These are phyloP conservation scores for Podospora bellae-mahoneyi DNA, from an alignment of 495 filamentous ascomycete species.

Conservation along the genomic window DNA sequence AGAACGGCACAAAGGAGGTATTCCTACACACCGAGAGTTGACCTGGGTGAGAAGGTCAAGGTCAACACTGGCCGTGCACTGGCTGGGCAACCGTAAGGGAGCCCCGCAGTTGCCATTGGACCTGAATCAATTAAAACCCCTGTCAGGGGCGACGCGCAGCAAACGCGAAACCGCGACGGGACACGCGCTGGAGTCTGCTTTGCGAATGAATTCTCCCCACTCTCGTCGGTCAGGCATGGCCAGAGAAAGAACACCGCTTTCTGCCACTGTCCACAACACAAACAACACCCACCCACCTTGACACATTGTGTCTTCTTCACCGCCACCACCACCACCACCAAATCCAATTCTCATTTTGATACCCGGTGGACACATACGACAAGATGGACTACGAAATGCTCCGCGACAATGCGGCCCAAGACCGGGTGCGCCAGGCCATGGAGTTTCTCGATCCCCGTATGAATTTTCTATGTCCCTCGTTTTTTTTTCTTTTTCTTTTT, in stretches of 20 bases:
- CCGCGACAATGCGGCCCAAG: conserved; percentile 75
- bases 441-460: conserved; percentile 86
- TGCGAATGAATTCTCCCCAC: conserved; percentile 17
- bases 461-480: conserved; percentile 26
- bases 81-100: conserved; percentile 6
- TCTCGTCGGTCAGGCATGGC: neutral
- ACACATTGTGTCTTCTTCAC: conserved; percentile 1
- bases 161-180: conserved; percentile 26
- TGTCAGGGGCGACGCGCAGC: conserved; percentile 20
- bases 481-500: neutral
- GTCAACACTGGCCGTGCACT: neutral
- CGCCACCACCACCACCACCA: conserved; percentile 1
- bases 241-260: neutral
- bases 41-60: neutral
- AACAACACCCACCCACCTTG: conserved; percentile 2
- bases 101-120: conserved; percentile 9
- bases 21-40: too few species aligned
- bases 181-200: conserved; percentile 31
- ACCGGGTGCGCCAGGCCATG: conserved; percentile 73
- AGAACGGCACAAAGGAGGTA: too few species aligned
- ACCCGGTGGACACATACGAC: neutral
- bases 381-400: conserved; percentile 71
- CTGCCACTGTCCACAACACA: neutral
- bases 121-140: conserved; percentile 33
- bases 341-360: conserved; percentile 7